A percentile compares a stretch with the other conserved stretches of the same genome.
Conservation (phyloP, 345 rosid species). For the Eutrema heterophyllum region DNA sequence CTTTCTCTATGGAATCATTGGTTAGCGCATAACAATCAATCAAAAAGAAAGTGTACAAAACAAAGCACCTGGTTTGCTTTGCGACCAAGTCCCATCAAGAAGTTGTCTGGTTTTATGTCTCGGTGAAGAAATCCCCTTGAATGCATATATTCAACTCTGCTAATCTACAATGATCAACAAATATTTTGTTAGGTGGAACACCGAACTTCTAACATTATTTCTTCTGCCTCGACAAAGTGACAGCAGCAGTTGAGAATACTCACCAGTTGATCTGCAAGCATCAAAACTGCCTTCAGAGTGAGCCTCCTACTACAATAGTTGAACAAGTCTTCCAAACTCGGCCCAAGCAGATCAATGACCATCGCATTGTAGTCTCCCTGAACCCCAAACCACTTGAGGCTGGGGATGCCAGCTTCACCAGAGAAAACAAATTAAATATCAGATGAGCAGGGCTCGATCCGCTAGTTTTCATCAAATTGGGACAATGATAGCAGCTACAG, state of each 20-base stretch:
- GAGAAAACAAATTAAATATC: not conserved
- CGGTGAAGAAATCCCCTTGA: slow-evolving; percentile 63
- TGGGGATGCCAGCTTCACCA: slow-evolving; percentile 73
- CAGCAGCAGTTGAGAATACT: slow-evolving; percentile 17
- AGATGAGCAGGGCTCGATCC: not conserved
- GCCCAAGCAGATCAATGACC: slow-evolving; percentile 90
- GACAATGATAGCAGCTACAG: not conserved
- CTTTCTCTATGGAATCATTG: not conserved
- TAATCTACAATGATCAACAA: slow-evolving; percentile 37
- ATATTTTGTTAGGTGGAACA: slow-evolving; percentile 40
- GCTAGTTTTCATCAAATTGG: not conserved
- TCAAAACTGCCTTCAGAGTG: slow-evolving; percentile 68
- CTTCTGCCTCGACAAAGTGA: not conserved
- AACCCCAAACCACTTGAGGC: slow-evolving; percentile 84
- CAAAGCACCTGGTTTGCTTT: slow-evolving; percentile 56
- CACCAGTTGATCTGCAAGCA: slow-evolving; percentile 88
- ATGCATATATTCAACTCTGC: slow-evolving; percentile 60
- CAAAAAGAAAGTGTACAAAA: not conserved
- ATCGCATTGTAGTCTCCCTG: slow-evolving; percentile 74
- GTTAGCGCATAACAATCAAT: slow-evolving; percentile 5
- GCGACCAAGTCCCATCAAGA: slow-evolving; percentile 62
- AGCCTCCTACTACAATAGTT: slow-evolving; percentile 73
- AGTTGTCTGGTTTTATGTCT: slow-evolving; percentile 61
- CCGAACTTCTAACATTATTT: slow-evolving; percentile 9
- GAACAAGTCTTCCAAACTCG: slow-evolving; percentile 86